Evolutionary conservation across 2,329 filamentous ascomycete species (phyloP).

Genomic region (Alternaria novae-zelandiae): DNA sequence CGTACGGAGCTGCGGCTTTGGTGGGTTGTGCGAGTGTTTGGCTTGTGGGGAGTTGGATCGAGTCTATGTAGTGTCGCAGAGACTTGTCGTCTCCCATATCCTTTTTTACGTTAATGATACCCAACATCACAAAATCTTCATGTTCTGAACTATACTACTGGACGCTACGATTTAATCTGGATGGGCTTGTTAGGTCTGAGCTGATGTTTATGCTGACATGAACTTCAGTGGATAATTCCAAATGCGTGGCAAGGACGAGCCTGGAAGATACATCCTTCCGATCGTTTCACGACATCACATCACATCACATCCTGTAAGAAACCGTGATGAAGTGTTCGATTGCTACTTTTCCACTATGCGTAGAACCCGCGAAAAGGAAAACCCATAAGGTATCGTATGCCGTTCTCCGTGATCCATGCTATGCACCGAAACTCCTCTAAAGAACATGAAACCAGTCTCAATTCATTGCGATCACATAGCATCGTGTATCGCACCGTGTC

Average conservation of each 20-base stretch:
- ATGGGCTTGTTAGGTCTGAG: background rate
- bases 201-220: background rate
- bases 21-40: slow-evolving; percentile 50
- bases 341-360: background rate
- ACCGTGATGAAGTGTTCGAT: background rate
- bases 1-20: slow-evolving; percentile 48
- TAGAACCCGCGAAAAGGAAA: background rate
- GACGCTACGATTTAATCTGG: background rate
- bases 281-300: background rate
- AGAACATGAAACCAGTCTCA: background rate
- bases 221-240: background rate
- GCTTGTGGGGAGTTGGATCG: slow-evolving; percentile 50
- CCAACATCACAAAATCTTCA: background rate
- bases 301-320: background rate
- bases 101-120: slow-evolving; percentile 11
- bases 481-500: background rate
- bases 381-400: slow-evolving; percentile 9
- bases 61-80: slow-evolving; percentile 27
- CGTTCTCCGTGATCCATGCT: background rate
- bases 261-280: rapidly evolving
- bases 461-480: background rate
- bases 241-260: background rate
- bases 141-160: background rate
- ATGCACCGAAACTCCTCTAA: slow-evolving; percentile 1
- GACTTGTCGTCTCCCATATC: background rate